Percentiles rank a stretch among this genome's conserved stretches.
phyloP scores from a whole-genome alignment of 192 early-diverging fungal genomes.

The Entomortierella chlamydospora region DNA sequence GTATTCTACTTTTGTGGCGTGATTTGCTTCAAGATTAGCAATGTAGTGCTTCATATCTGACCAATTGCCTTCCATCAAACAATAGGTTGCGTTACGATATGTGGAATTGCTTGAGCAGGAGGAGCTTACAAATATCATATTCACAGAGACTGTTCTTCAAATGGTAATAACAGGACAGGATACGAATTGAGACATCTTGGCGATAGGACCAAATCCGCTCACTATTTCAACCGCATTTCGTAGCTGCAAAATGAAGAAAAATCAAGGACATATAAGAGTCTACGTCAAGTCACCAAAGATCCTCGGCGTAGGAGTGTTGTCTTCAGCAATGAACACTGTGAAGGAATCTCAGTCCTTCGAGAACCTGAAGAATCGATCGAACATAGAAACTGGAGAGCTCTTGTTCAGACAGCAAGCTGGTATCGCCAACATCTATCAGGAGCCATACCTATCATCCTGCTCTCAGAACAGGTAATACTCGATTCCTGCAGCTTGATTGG shows the following conservation, averaged over 20 bases:
- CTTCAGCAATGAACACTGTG: conserved; percentile 79
- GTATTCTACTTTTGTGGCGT: conserved; percentile 23
- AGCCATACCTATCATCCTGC: conserved; percentile 54
- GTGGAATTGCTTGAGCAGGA: conserved; percentile 77
- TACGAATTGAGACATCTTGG: not conserved
- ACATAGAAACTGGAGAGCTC: conserved; percentile 67
- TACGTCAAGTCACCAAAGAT: conserved; percentile 71
- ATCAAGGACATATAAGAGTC: conserved; percentile 68
- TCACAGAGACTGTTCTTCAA: conserved; percentile 72
- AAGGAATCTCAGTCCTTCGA: conserved; percentile 51
- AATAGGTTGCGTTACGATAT: conserved; percentile 64
- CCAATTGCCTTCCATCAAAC: not conserved
- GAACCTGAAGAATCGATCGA: conserved; percentile 51
- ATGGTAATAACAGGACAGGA: conserved; percentile 51
- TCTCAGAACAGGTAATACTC: conserved; percentile 55
- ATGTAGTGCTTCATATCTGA: not conserved
- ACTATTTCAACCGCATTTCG: not conserved
- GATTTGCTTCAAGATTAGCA: not conserved
- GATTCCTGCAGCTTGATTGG: not conserved
- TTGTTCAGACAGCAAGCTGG: conserved; percentile 67
- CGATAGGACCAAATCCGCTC: not conserved
- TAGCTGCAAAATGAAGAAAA: conserved; percentile 72
- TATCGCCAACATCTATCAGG: conserved; percentile 64
- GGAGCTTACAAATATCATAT: conserved; percentile 73
- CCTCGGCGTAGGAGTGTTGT: conserved; percentile 65